Base-by-base conservation (phyloP, 176 grass and related monocot species). In the Oryza australiensis region DNA sequence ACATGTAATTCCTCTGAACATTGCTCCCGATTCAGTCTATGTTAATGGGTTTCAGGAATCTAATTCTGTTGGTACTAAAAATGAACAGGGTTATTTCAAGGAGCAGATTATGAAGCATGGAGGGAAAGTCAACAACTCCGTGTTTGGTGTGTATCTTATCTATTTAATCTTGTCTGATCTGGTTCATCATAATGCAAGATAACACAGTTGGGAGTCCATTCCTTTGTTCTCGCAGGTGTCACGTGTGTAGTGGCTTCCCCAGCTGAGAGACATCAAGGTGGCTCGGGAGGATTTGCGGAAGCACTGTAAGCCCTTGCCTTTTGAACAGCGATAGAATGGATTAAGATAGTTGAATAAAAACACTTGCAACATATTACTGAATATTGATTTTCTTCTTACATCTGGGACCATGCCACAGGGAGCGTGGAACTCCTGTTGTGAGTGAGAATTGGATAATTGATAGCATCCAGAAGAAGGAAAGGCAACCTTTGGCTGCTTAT, bases 381-480 rank as follows among this genome's bases (percentile, higher is more conserved):
- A 46, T 16, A 45, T 7, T 59, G 53, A n/a, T 59, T 62, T 12
- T 76, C 22, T 9, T 68, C 73, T 64, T 16, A 67, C 0, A 81
- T 33, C n/a, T 59, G 34, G 75, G 3, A 43, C 57, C 70, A 0
- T 78, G 20, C 46, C 28, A 45, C 78, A 98, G 95, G 90, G 95
- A 93, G 68, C 86, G 67, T 73, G 79, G 81, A 46, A 90, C 91
- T 57, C 90, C 92, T 64, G 20, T 94, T 74, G 95, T 98, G 62
- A 91, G 90, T 15, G 95, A 98, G 78, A 76, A 88, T 7, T 98
- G 95, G 95, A 83, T 98, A 75, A n/a, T 89, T n/a, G 95, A 98
- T 75, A 94, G 88, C 68, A 89, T 94, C 5, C 69, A 93, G 65
- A 91, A 93, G 57, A 77, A 86, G 24, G 75, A 93, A 81, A 78